Evolutionary conservation across 352 stramenopile species (phyloP), one percentile per base, ranked within the genome.

Genomic region (Phytophthora crassamura): DNA sequence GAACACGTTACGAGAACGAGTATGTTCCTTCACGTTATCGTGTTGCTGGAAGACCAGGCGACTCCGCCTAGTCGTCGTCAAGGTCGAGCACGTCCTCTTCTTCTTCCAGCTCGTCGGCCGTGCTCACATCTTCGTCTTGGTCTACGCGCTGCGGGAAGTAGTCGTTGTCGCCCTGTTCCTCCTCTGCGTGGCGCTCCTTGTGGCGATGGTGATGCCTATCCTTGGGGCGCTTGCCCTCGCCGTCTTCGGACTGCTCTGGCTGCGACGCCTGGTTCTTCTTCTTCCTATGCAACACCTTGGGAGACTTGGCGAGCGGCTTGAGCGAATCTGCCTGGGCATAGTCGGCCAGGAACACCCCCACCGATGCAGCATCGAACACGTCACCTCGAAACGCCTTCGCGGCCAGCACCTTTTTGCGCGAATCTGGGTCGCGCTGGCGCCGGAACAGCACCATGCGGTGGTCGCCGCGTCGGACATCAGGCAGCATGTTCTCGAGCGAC

Each of bases 371-470:
- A 47, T 93, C 78, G 63, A 95, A 91, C 7, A 62, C 54, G n/a
- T 75, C 55, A 36, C 74, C 86, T 55, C 78, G 80, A 40, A 78
- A 91, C 2, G 81, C 81, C 56, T 83, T 89, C 11, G 77, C 81
- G 0, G 75, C 74, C 32, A 90, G 49, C n/a, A 71, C 59, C 36
- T 67, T 73, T 39, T 80, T 82, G 60, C 66, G 69, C 9, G 60
- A 71, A 16, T 71, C 52, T 7, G 60, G 46, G 18, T 84, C 70
- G 11, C 61, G 73, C 20, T 80, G 60, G n/a, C 77, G 83, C 38
- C 75, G 77, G 61, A 95, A 95, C 5, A 92, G 58, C 51, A 94
- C 73, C 47, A 93, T 48, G 1, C 87, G 84, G 48, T 94, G 82
- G 34, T 90, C 78, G 4, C 70, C 78, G 0, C 36, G 16, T 11